Conservation (phyloP, 106 monocot genomes). For the Acorus gramineus region DNA sequence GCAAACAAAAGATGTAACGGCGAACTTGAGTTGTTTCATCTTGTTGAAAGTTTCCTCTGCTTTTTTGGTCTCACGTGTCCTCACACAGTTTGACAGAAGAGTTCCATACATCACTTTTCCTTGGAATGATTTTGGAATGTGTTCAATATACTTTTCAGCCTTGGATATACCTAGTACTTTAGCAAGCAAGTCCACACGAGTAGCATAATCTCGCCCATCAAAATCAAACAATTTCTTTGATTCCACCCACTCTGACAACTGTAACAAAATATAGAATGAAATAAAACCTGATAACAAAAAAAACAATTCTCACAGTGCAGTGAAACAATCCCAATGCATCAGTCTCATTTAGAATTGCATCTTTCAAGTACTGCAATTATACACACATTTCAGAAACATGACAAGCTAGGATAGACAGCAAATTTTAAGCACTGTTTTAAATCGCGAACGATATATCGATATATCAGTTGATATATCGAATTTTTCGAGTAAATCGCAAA, state of each 20-base stretch:
- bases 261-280: slow-evolving; percentile 13
- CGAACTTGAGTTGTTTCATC: slow-evolving; percentile 56
- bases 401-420: no score
- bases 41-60: slow-evolving; percentile 72
- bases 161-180: slow-evolving; percentile 49
- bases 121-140: slow-evolving; percentile 53
- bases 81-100: slow-evolving; percentile 57
- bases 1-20: slow-evolving; percentile 47
- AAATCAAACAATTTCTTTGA: slow-evolving; percentile 36
- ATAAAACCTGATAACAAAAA: neutral
- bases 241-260: slow-evolving; percentile 83
- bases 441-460: no score
- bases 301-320: no score
- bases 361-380: no score
- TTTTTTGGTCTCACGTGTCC: slow-evolving; percentile 35
- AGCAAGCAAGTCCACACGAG: slow-evolving; percentile 63
- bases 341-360: no score
- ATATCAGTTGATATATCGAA: no score
- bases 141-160: slow-evolving; percentile 57
- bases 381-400: no score
- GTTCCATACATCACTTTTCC: slow-evolving; percentile 60
- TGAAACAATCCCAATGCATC: no score
- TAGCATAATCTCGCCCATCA: slow-evolving; percentile 58
- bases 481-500: no score
- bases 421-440: no score